A percentile compares a stretch with the other conserved stretches of the same genome.
Conservation (phyloP, 2,329 filamentous ascomycete species). For the Paecilomyces niveus region DNA sequence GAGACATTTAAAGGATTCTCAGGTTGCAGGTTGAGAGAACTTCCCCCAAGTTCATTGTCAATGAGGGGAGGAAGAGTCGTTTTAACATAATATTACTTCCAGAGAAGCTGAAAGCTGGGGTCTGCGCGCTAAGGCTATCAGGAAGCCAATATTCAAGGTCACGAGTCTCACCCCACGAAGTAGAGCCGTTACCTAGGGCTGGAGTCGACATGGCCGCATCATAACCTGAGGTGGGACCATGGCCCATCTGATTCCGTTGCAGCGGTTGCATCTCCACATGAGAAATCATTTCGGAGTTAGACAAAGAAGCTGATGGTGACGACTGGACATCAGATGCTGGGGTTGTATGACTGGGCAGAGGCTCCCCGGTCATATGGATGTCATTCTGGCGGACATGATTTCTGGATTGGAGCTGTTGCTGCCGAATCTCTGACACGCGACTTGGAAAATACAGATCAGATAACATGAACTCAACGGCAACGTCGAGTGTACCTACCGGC, state of each 20-base stretch:
- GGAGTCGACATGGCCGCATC: neutral
- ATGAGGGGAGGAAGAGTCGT: conserved; percentile 28
- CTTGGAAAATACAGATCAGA: conserved; percentile 13
- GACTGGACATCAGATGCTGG: neutral
- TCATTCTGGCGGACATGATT: neutral
- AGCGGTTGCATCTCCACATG: neutral
- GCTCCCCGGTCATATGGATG: neutral
- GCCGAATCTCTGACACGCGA: conserved; percentile 31
- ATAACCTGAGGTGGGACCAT: neutral
- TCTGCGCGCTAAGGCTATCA: conserved; percentile 25
- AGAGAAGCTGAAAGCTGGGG: conserved; percentile 25
- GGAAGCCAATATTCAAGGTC: conserved; percentile 29
- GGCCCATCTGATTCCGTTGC: neutral
- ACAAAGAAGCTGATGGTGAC: neutral
- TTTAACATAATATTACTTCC: conserved; percentile 30
- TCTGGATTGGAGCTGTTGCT: conserved; percentile 21
- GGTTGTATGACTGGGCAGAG: neutral
- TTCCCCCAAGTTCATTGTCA: conserved; percentile 14
- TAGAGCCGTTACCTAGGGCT: conserved; percentile 11
- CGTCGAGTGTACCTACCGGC: conserved; percentile 23
- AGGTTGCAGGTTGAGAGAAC: conserved; percentile 12
- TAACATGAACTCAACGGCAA: conserved; percentile 2
- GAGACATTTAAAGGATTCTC: conserved; percentile 13
- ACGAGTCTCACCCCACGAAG: conserved; percentile 21
- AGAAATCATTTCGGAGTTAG: neutral